These are phyloP conservation scores for Calocera viscosa DNA, from an alignment of 768 basidiomycete species.

Conservation along the genomic window DNA sequence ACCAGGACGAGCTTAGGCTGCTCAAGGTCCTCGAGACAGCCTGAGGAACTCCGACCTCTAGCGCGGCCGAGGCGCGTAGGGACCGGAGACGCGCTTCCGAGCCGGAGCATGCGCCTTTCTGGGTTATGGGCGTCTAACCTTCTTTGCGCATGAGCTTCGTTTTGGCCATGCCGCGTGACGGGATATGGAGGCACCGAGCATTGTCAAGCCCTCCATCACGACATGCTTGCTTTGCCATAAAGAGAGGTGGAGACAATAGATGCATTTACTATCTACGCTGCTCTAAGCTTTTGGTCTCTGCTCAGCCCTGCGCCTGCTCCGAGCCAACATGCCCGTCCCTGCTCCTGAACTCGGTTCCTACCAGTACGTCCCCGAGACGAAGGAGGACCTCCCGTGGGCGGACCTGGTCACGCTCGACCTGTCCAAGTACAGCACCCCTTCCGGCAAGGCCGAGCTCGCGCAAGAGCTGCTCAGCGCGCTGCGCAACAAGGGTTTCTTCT, in stretches of 20 bases:
- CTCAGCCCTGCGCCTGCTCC: not conserved
- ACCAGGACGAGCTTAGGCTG: too few species aligned
- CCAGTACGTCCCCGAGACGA: slow-evolving; percentile 23
- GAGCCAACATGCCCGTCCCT: not conserved
- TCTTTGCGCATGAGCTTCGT: not conserved
- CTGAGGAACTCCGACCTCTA: too few species aligned
- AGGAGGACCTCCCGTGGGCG: slow-evolving; percentile 41
- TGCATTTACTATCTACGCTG: too few species aligned
- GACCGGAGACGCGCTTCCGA: too few species aligned
- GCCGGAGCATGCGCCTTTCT: not conserved
- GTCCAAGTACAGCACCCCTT: slow-evolving; percentile 29
- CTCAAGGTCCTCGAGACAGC: too few species aligned
- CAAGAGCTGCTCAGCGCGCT: slow-evolving; percentile 34
- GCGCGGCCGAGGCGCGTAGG: too few species aligned
- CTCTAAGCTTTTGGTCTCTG: not conserved
- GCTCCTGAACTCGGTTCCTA: slow-evolving; percentile 14
- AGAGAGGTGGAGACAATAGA: too few species aligned
- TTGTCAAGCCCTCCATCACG: too few species aligned
- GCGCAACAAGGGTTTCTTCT: slow-evolving; percentile 40
- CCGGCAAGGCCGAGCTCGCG: slow-evolving; percentile 34
- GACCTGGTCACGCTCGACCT: slow-evolving; percentile 39
- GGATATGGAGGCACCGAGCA: too few species aligned
- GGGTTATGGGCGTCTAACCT: not conserved
- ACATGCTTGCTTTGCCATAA: too few species aligned
- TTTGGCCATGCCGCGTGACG: not conserved